Conservation (phyloP, 768 basidiomycete species). For the Saitozyma sp. region DNA sequence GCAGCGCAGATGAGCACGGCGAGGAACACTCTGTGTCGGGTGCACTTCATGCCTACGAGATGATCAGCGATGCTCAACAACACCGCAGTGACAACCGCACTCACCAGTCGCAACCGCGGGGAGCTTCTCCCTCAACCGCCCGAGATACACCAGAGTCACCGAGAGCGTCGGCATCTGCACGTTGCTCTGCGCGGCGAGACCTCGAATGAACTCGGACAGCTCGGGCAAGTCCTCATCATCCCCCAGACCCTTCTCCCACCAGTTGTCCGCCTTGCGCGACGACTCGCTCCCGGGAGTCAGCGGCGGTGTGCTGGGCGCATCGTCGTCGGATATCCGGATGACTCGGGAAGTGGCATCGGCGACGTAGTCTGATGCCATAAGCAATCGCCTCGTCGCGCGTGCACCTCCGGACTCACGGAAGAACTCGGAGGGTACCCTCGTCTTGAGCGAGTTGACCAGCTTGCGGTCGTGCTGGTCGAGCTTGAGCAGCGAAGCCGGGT, state of each 20-base stretch:
- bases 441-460: slow-evolving; percentile 72
- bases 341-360: slow-evolving; percentile 71
- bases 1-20: slow-evolving; percentile 92
- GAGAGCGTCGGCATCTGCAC: slow-evolving; percentile 89
- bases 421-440: slow-evolving; percentile 78
- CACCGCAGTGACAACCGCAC: slow-evolving; percentile 21
- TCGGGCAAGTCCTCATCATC: slow-evolving; percentile 59
- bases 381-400: not conserved
- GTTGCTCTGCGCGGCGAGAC: slow-evolving; percentile 75
- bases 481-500: slow-evolving; percentile 79
- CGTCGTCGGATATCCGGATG: slow-evolving; percentile 56
- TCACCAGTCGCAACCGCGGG: slow-evolving; percentile 81
- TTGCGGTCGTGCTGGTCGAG: slow-evolving; percentile 72
- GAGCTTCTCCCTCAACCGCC: slow-evolving; percentile 76
- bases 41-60: slow-evolving; percentile 71
- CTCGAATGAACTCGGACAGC: slow-evolving; percentile 79
- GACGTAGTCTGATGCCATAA: slow-evolving; percentile 59
- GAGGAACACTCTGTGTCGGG: slow-evolving; percentile 91
- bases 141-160: slow-evolving; percentile 86
- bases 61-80: slow-evolving; percentile 9
- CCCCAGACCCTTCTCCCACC: slow-evolving; percentile 41
- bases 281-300: slow-evolving; percentile 57
- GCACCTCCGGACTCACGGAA: slow-evolving; percentile 56
- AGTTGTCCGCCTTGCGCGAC: slow-evolving; percentile 49
- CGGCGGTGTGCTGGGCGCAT: slow-evolving; percentile 63